Base-by-base conservation (phyloP, 768 basidiomycete species). In the Lanmaoa pseudosensibilis region DNA sequence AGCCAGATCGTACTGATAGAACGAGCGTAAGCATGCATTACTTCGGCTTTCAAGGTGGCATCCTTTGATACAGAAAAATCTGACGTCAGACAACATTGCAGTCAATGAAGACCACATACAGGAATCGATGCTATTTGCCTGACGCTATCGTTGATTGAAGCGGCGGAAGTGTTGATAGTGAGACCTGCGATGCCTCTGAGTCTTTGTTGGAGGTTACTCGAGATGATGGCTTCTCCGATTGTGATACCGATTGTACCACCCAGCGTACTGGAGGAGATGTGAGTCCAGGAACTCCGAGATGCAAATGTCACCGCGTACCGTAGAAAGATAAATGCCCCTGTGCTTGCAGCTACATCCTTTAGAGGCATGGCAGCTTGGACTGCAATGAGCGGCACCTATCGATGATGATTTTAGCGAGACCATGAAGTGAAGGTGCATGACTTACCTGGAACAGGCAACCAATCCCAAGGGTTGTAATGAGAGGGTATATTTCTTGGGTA, bases 201-300 rank as follows among this genome's bases (percentile, higher is more conserved):
- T 34, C 25, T 61, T 46, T 48, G 52, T 39, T 44, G 52, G 16
- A 70, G 61, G 38, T 84, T 83, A 46, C 82, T 84, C 2, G 85
- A 76, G 59, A 84, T 86, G 55, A 91, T 85, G 3, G 84, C 82
- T 64, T 91, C 84, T 32, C 89, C 88, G 43, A 90, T 69, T 1
- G 88, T 81, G 53, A 92, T 84, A 18, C 88, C 88, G 27, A 92
- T 76, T 2, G 90, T 87, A 37, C 86, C 88, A 16, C 90, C 90
- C 48, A 92, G 66, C 4, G 80, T 83, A 63, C 88, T 87, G 60
- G 15, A 50, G 21, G 13, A 50, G 30, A n/a, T n/a, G 16, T 50
- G 30, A 59, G 18, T 40, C 15, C 12, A 37, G n/a, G 30, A 32
- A 27, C 2, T 19, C 33, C 25, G 19, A 41, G 12, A 45, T 34